These are phyloP conservation scores for Ganoderma leucocontextum DNA, from an alignment of 1,284 basidiomycete species.

Conservation along the genomic window DNA sequence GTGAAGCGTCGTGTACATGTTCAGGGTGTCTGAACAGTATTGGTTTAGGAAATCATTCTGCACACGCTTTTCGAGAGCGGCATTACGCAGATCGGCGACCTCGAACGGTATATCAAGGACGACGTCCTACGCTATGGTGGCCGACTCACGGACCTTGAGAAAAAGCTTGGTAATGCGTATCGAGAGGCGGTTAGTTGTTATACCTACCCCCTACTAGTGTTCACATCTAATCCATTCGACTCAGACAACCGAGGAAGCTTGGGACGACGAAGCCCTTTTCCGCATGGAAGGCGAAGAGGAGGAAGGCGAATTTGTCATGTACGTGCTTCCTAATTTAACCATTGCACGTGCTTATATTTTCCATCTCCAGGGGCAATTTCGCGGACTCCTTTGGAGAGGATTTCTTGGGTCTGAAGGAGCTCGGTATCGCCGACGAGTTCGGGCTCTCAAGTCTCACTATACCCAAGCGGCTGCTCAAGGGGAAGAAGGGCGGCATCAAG, in stretches of 20 bases:
- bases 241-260: conserved; percentile 65
- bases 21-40: too few species aligned
- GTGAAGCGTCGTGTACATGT: neutral
- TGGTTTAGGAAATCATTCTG: conserved; percentile 84
- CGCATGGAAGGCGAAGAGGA: conserved; percentile 73
- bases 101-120: conserved; percentile 90
- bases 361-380: conserved; percentile 75
- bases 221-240: conserved; percentile 14
- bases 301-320: conserved; percentile 80
- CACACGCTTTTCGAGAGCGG: conserved; percentile 92
- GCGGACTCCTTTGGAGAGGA: conserved; percentile 92
- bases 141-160: conserved; percentile 82
- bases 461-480: conserved; percentile 82
- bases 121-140: conserved; percentile 87
- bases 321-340: conserved; percentile 34
- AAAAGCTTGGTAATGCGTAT: conserved; percentile 86
- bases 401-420: conserved; percentile 88
- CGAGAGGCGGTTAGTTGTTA: conserved; percentile 70
- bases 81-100: conserved; percentile 73
- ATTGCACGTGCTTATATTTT: conserved; percentile 13
- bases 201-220: neutral
- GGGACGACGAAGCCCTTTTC: conserved; percentile 86
- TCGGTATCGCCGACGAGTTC: conserved; percentile 90
- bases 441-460: conserved; percentile 83
- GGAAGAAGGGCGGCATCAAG: conserved; percentile 55